Evolutionary conservation across 192 early-diverging fungal genomes (phyloP).

Genomic region (Coemansia furcata): DNA sequence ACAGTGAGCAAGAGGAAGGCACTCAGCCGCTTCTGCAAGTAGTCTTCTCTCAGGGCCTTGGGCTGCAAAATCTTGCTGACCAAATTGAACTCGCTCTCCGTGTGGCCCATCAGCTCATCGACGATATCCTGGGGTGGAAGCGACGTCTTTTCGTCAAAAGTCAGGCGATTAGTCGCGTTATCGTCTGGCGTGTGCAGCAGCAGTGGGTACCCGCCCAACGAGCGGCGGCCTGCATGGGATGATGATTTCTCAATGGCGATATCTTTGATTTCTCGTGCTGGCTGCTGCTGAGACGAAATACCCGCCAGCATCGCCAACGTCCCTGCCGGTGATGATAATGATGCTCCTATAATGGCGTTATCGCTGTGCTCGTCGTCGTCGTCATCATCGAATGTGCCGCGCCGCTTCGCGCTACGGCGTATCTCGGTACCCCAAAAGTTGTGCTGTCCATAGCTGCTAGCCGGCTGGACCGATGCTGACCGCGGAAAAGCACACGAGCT

Average conservation of each 20-base stretch:
- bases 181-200: neutral
- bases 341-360: neutral
- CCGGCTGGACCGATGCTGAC: neutral
- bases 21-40: constrained; percentile 5
- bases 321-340: neutral
- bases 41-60: constrained; percentile 15
- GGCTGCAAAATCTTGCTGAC: constrained; percentile 47
- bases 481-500: neutral
- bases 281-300: constrained; percentile 13
- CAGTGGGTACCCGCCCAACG: constrained; percentile 10
- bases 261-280: constrained; percentile 2
- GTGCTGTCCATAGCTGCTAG: neutral
- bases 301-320: constrained; percentile 28
- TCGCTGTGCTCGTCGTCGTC: neutral
- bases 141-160: constrained; percentile 17
- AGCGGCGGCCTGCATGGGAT: neutral
- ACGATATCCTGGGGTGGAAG: constrained; percentile 34
- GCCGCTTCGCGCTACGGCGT: constrained; percentile 3
- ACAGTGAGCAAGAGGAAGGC: constrained; percentile 31
- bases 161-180: constrained; percentile 7
- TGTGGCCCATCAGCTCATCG: constrained; percentile 36
- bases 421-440: neutral
- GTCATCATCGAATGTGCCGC: neutral
- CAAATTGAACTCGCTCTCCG: constrained; percentile 28
- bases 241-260: neutral